phyloP scores from a whole-genome alignment of 257 asterid genomes.

The Sherardia arvensis region DNA sequence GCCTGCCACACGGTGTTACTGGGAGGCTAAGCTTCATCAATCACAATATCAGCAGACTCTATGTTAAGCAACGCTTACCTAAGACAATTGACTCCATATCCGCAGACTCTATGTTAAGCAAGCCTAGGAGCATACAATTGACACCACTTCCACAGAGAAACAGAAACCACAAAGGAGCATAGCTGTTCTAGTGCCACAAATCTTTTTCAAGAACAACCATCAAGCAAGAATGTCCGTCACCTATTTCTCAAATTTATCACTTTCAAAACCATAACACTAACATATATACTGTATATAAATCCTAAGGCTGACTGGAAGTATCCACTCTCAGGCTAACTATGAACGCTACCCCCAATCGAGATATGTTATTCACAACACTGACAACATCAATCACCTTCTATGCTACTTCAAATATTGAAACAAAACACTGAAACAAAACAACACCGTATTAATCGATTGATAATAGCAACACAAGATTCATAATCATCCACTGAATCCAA shows the following conservation, averaged over 20 bases:
- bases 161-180: too few species aligned
- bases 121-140: too few species aligned
- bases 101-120: neutral
- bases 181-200: neutral
- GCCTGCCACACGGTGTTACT: neutral
- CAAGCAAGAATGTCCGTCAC: neutral
- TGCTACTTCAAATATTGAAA: neutral
- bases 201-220: neutral
- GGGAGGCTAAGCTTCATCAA: neutral
- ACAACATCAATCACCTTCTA: neutral
- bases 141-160: too few species aligned
- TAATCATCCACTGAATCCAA: neutral
- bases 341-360: neutral
- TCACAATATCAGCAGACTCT: neutral
- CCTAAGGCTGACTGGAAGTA: neutral
- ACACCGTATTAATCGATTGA: neutral
- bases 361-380: neutral
- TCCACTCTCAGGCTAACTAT: neutral
- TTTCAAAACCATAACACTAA: neutral
- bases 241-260: neutral
- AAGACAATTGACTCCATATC: neutral
- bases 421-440: too few species aligned
- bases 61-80: neutral
- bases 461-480: neutral
- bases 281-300: neutral